These are phyloP conservation scores for Turritis glabra DNA, from an alignment of 345 rosid species.

Conservation along the genomic window DNA sequence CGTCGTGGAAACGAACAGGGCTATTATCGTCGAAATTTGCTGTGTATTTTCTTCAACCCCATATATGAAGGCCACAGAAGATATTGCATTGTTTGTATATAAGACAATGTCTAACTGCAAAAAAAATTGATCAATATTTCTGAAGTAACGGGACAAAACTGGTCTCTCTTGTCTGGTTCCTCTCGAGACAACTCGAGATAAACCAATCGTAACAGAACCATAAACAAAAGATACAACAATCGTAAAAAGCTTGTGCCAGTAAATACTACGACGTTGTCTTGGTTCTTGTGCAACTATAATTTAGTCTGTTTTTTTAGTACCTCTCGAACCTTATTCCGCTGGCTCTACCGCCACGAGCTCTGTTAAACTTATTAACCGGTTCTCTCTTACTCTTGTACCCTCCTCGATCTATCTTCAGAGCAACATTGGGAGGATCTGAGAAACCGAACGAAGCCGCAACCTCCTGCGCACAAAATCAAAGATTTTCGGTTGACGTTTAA, in stretches of 20 bases:
- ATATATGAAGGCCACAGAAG: neutral
- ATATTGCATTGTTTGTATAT: neutral
- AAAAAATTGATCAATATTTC: neutral
- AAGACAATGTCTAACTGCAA: neutral
- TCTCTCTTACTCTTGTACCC: slow-evolving; percentile 78
- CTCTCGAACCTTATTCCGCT: slow-evolving; percentile 48
- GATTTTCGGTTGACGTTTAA: neutral
- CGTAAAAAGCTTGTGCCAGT: neutral
- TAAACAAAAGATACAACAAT: neutral
- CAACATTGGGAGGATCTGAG: slow-evolving; percentile 72
- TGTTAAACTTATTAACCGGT: slow-evolving; percentile 44
- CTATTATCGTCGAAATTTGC: neutral
- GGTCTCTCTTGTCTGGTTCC: slow-evolving; percentile 4
- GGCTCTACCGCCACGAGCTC: slow-evolving; percentile 51
- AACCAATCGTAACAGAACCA: neutral
- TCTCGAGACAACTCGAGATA: neutral
- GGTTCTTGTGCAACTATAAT: neutral
- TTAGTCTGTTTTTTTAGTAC: slow-evolving; percentile 38
- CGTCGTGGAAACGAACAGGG: no score
- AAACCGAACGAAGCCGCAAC: slow-evolving; percentile 91
- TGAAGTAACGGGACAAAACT: slow-evolving; percentile 7
- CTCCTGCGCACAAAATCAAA: slow-evolving; percentile 49
- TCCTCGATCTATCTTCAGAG: slow-evolving; percentile 70
- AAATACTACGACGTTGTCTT: neutral
- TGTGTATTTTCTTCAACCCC: slow-evolving; percentile 5